These are phyloP conservation scores for Chlorella sp. DNA, from an alignment of 139 green algal species.

Conservation along the genomic window DNA sequence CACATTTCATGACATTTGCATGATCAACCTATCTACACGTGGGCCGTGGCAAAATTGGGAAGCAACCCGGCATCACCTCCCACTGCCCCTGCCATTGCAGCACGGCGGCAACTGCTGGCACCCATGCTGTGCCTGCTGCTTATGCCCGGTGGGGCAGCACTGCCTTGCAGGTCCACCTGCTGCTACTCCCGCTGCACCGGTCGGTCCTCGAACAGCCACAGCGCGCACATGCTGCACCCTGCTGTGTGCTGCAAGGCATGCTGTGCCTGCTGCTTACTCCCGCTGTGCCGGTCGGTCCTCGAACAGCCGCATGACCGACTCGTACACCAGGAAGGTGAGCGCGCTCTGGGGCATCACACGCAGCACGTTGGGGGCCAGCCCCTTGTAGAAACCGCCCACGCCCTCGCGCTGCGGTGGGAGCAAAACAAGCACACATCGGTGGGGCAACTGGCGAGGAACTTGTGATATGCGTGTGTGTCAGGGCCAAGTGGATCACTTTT, in stretches of 20 bases:
- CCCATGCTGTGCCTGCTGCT: background rate
- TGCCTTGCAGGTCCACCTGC: too few species aligned
- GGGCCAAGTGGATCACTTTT: too few species aligned
- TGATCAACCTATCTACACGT: too few species aligned
- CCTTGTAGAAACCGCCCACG: slow-evolving; percentile 76
- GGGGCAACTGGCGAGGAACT: background rate
- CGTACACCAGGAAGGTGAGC: slow-evolving; percentile 85
- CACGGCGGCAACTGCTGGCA: too few species aligned
- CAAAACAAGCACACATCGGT: background rate
- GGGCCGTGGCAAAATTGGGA: too few species aligned
- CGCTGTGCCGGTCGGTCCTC: background rate
- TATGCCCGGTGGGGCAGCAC: too few species aligned
- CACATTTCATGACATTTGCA: too few species aligned
- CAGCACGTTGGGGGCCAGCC: slow-evolving; percentile 78
- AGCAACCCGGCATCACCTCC: too few species aligned
- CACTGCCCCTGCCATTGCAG: too few species aligned
- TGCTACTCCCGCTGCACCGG: background rate
- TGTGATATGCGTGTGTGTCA: background rate
- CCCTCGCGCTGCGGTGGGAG: slow-evolving; percentile 60
- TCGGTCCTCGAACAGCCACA: background rate
- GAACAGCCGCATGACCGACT: slow-evolving; percentile 61
- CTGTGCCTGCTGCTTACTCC: background rate
- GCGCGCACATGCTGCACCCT: background rate
- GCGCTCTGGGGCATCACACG: slow-evolving; percentile 78
- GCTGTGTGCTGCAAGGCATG: background rate